phyloP scores from a whole-genome alignment of 2,329 filamentous ascomycete genomes.

The Periglandula ipomoeae region DNA sequence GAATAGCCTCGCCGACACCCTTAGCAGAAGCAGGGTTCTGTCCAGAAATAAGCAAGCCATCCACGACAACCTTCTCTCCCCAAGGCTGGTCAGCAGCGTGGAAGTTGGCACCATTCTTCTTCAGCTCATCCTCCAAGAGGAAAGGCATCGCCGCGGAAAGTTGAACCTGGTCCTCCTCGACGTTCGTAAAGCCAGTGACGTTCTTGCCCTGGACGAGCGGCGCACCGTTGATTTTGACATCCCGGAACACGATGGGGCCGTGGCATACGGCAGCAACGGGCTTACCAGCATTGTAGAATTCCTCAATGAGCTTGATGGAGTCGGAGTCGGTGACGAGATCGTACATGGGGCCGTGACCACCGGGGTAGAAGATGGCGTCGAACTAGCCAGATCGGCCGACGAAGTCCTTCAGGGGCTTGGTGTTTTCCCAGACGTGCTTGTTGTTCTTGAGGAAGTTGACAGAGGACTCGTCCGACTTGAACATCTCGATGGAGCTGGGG shows the following conservation, averaged over 20 bases:
- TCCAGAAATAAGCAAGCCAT: conserved; percentile 45
- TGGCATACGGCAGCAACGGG: conserved; percentile 61
- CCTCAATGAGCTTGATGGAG: conserved; percentile 50
- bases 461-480: conserved; percentile 42
- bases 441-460: conserved; percentile 47
- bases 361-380: conserved; percentile 51
- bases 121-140: conserved; percentile 46
- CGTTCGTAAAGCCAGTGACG: conserved; percentile 55
- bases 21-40: conserved; percentile 48
- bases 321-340: conserved; percentile 49
- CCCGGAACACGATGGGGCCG: conserved; percentile 53
- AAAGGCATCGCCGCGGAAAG: conserved; percentile 48
- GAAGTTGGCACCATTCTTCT: conserved; percentile 43
- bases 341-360: conserved; percentile 57
- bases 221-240: conserved; percentile 45
- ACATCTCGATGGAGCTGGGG: conserved; percentile 45
- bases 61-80: conserved; percentile 39
- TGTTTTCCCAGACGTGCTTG: conserved; percentile 53
- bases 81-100: conserved; percentile 44
- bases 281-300: conserved; percentile 54
- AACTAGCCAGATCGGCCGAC: conserved; percentile 49
- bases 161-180: conserved; percentile 39
- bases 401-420: conserved; percentile 46
- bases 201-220: conserved; percentile 45
- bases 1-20: conserved; percentile 41